Evolutionary conservation across 805 yeast species (phyloP), one percentile per base, ranked within the genome.

Genomic region (Sugiyamaella chiloensis): DNA sequence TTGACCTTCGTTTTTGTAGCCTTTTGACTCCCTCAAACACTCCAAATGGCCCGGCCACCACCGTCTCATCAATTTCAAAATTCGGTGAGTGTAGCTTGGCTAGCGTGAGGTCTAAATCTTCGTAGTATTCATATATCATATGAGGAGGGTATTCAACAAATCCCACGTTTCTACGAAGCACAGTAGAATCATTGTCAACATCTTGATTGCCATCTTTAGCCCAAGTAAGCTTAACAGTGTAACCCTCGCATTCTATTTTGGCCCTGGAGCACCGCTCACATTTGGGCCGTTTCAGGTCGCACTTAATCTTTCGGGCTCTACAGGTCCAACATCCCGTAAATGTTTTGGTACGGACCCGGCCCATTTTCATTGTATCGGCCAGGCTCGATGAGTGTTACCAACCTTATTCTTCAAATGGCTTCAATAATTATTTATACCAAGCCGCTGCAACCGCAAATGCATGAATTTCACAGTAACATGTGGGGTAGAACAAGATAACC

Each of bases 271-370:
- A 89, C 48, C 85, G 74, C n/a, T 65, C 61, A 65, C 96, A 89
- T 11, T 67, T 61, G 0, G 96, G 96, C 53, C 74, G 75, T 12
- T 73, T 69, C 47, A 85, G 69, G 61, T 87, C 96, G 64, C 96
- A 89, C 49, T 85, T 81, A 41, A 88, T 82, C 63, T 87, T 85
- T 39, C 96, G 66, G 12, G 82, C 70, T 37, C 96, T 73, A 59
- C 96, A 88, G 0, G 96, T 86, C 71, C 87, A 87, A 61, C 96
- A 89, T 1, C 96, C 96, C 0, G 86, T 81, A 60, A 87, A 88
- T 0, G 93, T 81, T 61, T 88, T 89, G 6, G 78, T 76, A 49
- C 81, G 71, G 30, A 63, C 31, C 36, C 37, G 16, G 4, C 37
- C 37, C 37, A 34, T 34, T 14, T 3, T n/a, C n/a, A n/a, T n/a